phyloP scores from a whole-genome alignment of 257 asterid species.

The Solanum dulcamara region DNA sequence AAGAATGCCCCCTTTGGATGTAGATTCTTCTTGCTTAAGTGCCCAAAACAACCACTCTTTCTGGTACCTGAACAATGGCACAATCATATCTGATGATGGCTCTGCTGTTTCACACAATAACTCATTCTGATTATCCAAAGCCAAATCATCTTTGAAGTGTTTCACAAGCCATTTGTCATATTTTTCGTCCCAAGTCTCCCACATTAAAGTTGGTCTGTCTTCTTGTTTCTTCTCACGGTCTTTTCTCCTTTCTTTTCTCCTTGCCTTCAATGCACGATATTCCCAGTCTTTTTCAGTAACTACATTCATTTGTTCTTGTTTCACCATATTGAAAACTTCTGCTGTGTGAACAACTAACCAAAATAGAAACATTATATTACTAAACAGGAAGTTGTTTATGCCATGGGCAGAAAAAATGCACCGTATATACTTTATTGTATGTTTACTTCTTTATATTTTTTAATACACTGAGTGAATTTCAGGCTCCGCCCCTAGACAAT shows the following conservation, averaged over 20 bases:
- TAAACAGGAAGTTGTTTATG: not conserved
- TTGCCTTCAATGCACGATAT: not conserved
- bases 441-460: not conserved
- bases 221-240: conserved; percentile 25
- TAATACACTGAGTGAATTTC: not conserved
- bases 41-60: conserved; percentile 97
- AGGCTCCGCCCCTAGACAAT: not conserved
- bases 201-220: conserved; percentile 40
- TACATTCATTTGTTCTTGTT: not conserved
- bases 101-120: conserved; percentile 45
- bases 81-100: conserved; percentile 56
- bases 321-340: not conserved
- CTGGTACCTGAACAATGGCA: conserved; percentile 78
- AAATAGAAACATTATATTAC: not conserved
- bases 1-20: conserved; percentile 71
- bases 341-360: not conserved
- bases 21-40: conserved; percentile 74
- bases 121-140: conserved; percentile 49
- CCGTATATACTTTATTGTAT: not conserved
- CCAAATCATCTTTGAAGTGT: conserved; percentile 31
- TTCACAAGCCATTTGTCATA: conserved; percentile 53
- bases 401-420: not conserved
- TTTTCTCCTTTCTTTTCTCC: conserved; percentile 12
- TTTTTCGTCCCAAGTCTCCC: conserved; percentile 68
- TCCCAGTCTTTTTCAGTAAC: not conserved